Percentiles rank a stretch among this genome's conserved stretches.
Evolutionary conservation across 345 rosid genomes (phyloP).

Genomic region (Populus deltoides): DNA sequence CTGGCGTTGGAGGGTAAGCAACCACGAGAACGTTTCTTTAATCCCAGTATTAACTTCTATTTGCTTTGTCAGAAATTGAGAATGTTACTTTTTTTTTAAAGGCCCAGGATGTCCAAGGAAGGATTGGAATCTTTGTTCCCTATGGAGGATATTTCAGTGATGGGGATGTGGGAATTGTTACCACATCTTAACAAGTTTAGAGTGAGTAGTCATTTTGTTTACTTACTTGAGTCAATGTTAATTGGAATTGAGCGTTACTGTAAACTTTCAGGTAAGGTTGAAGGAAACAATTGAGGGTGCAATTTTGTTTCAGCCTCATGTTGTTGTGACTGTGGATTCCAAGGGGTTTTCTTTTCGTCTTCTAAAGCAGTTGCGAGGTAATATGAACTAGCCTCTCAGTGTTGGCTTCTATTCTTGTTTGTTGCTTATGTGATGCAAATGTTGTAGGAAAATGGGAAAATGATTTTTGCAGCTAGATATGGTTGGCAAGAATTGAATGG

Average conservation of each 20-base stretch:
- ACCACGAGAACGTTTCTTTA: background rate
- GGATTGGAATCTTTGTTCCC: conserved; percentile 73
- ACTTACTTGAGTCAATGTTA: background rate
- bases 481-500: conserved; percentile 23
- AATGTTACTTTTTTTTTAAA: conserved; percentile 11
- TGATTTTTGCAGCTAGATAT: conserved; percentile 79
- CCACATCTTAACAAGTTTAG: conserved; percentile 75
- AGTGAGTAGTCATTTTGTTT: conserved; percentile 39
- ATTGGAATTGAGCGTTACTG: conserved; percentile 2
- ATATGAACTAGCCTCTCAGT: conserved; percentile 11
- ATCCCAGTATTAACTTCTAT: background rate
- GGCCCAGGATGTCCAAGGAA: conserved; percentile 72
- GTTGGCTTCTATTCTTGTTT: conserved; percentile 17
- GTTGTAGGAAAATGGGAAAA: conserved; percentile 44
- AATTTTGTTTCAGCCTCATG: conserved; percentile 68
- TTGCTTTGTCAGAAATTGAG: background rate
- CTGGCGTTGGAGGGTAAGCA: conserved; percentile 92
- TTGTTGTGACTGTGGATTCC: conserved; percentile 82
- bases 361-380: conserved; percentile 75
- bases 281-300: conserved; percentile 73
- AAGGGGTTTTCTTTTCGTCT: conserved; percentile 91
- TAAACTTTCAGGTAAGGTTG: conserved; percentile 50
- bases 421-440: conserved; percentile 26
- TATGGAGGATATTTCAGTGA: conserved; percentile 85
- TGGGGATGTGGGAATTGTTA: conserved; percentile 88